Base-by-base conservation (phyloP, 2,329 filamentous ascomycete species). In the Stachybotrys echinatus region DNA sequence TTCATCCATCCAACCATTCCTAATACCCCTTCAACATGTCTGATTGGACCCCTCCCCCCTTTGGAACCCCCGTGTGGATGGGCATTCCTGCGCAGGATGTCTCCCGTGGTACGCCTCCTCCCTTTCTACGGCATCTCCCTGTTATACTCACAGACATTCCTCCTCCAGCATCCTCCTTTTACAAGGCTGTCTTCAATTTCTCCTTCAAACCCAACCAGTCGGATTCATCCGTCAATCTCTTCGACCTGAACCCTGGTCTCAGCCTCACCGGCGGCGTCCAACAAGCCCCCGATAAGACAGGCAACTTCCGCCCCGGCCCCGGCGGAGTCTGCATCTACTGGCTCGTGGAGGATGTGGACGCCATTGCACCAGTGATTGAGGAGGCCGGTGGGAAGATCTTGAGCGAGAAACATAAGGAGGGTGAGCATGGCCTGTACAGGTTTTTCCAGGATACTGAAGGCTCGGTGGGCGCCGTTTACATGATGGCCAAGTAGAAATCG, bases 311-410 rank as follows among this genome's bases (percentile, higher is more conserved):
- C 7, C 53, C 61, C 12, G 64, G 61, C 20, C 56, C 55, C 34
- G 64, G 63, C 4, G 61, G 63, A 2, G 45, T 64, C 7, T 59
- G 51, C 22, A 37, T 66, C 5, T 58, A 57, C 27, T 66, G 64
- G 64, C 55, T 64, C 7, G 64, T 66, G 7, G 58, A 66, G 22
- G 51, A 65, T 39, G 54, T 65, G n/a, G 61, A 65, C 5, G 42
- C 47, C 5, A 59, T 58, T 4, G 55, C 53, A 1, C 42, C 57
- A 5, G 20, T 54, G 19, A 63, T 66, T 37, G 58, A 64, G 34
- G 51, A 55, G 6, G 60, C 60, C 2, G 64, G 64, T 0, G 64
- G 64, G 0, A 64, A 61, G 47, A 58, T 66, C 54, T 22, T 66
- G 42, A 63, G 52, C 6, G 56, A 54, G 6, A 55, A 58, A 40